Percentiles rank a stretch among this genome's conserved stretches.
phyloP scores from a whole-genome alignment of 306 rosid species.

The Luffa acutangula region DNA sequence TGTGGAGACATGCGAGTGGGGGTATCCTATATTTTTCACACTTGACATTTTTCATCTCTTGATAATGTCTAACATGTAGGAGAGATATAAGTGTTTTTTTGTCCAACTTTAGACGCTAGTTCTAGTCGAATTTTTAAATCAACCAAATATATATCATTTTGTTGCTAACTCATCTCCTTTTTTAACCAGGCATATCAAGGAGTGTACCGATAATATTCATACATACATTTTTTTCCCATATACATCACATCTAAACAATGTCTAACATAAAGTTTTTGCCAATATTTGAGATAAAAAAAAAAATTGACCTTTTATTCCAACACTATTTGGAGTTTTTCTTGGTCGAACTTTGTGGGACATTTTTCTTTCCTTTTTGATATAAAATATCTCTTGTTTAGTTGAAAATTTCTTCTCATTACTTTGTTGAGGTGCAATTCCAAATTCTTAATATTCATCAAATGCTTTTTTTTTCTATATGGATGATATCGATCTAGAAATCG shows the following conservation, averaged over 20 bases:
- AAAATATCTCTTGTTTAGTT: background rate
- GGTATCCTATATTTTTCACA: too few relatives aligned
- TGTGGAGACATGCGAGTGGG: too few relatives aligned
- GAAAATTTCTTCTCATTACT: background rate
- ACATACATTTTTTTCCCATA: background rate
- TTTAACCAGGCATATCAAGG: background rate
- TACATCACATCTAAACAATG: slow-evolving; percentile 1
- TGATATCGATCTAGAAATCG: too few relatives aligned
- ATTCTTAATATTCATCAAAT: too few relatives aligned
- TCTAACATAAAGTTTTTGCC: background rate
- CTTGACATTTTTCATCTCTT: too few relatives aligned
- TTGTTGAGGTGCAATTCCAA: background rate
- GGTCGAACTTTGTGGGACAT: background rate
- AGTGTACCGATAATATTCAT: background rate
- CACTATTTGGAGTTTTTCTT: background rate
- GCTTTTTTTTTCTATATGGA: too few relatives aligned
- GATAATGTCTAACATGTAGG: too few relatives aligned
- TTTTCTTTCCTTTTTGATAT: background rate
- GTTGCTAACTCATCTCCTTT: background rate
- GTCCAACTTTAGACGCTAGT: background rate
- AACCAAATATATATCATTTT: background rate
- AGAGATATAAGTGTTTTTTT: too few relatives aligned
- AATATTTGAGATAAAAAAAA: background rate
- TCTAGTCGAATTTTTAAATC: too few relatives aligned
- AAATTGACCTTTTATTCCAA: background rate